Base-by-base conservation (phyloP, 805 yeast species). In the Kodamaea kaohsiungensis region DNA sequence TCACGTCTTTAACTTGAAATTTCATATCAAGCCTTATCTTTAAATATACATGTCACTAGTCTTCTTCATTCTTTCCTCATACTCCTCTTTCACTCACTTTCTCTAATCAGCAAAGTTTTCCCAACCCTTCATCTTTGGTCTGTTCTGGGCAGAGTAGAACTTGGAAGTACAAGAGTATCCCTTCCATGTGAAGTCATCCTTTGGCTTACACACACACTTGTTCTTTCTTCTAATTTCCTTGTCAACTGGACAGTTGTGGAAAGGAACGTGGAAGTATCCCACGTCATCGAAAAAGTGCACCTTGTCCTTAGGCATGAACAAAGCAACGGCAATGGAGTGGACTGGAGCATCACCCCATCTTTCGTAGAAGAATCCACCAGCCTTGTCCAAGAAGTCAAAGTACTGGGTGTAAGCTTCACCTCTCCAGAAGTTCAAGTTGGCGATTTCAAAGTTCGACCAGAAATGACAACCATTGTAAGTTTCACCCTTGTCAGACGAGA, bases 271-370 rank as follows among this genome's bases (percentile, higher is more conserved):
- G 75, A 67, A 88, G 71, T 91, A 90, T 50, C 96, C 96, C 58
- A 90, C 82, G 64, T 90, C 96, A 56, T 83, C 87, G 67, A 91
- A 91, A 78, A 87, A 67, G 65, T 91, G 96, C 49, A 91, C 73
- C 65, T 86, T 76, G 57, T 82, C 84, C 67, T 81, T 83, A 52
- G 88, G 84, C 69, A 89, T 67, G 74, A 91, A 88, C 59, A 91
- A 74, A 3, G 95, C 76, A 17, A 89, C 96, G 33, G 95, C 97
- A 64, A 90, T 85, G 5, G 96, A 88, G 70, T 90, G 97, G 49
- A 90, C 87, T 37, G 97, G 97, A 25, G 96, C 96, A 71, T 90
- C 97, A 62, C 96, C 96, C 97, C 96, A 89, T 72, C 96, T 81
- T 76, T 88, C 91, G 70, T 90, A 91, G 75, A 88, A 91, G 75